Conservation (phyloP, 2,329 filamentous ascomycete species). For the Monosporascus cannonballus region DNA sequence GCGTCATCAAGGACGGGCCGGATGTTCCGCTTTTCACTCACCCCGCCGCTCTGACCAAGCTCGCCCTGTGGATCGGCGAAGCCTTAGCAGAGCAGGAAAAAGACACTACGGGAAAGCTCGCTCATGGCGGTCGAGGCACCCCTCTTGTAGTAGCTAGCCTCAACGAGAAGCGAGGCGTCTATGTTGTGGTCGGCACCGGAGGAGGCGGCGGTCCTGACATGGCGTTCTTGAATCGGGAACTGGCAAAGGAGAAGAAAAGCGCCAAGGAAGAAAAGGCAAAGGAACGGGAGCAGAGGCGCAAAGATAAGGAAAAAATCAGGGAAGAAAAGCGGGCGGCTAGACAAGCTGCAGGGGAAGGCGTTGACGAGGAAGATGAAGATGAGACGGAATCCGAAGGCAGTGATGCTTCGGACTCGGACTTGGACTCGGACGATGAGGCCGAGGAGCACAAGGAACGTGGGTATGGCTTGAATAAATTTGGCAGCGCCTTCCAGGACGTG, state of each 20-base stretch:
- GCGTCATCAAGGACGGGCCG: conserved; percentile 89
- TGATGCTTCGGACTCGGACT: conserved; percentile 43
- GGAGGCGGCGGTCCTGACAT: conserved; percentile 74
- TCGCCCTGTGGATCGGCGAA: conserved; percentile 91
- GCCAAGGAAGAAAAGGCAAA: conserved; percentile 59
- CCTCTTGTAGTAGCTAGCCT: conserved; percentile 87
- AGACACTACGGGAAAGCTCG: conserved; percentile 63
- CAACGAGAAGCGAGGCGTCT: conserved; percentile 80
- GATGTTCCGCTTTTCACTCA: conserved; percentile 90
- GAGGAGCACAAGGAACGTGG: conserved; percentile 52
- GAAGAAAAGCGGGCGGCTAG: conserved; percentile 57
- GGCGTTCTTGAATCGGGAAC: conserved; percentile 61
- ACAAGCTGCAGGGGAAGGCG: conserved; percentile 43
- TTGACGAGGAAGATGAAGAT: conserved; percentile 41
- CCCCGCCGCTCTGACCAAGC: conserved; percentile 84
- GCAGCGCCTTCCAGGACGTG: conserved; percentile 92
- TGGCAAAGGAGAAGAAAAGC: conserved; percentile 55
- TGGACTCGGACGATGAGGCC: conserved; percentile 45
- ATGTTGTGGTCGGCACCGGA: conserved; percentile 88
- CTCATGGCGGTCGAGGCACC: conserved; percentile 64
- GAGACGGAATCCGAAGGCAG: conserved; percentile 45
- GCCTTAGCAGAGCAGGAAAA: conserved; percentile 85
- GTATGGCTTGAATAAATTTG: conserved; percentile 82
- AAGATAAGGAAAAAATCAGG: conserved; percentile 50
- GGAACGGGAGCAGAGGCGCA: conserved; percentile 51